A percentile compares a stretch with the other conserved stretches of the same genome.
These are phyloP conservation scores for Colletotrichum sp. DNA, from an alignment of 2,329 filamentous ascomycete species.

Conservation along the genomic window DNA sequence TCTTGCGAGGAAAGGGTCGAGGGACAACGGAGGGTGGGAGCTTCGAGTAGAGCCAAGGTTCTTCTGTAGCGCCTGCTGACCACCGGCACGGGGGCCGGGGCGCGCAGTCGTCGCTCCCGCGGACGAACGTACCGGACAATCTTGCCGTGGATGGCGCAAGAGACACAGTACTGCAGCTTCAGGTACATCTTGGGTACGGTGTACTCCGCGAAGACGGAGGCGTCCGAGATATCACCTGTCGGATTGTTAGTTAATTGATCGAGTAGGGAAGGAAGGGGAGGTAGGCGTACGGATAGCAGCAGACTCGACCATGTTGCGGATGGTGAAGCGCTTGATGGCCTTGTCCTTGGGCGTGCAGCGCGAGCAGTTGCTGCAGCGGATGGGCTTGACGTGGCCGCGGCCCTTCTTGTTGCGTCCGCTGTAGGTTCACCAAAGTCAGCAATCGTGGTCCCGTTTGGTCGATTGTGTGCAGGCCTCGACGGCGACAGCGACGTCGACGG, in stretches of 20 bases:
- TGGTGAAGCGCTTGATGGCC: slow-evolving; percentile 99
- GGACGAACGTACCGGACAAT: slow-evolving; percentile 94
- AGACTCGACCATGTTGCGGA: slow-evolving; percentile 99
- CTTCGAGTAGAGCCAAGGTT: slow-evolving; percentile 61
- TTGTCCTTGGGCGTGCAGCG: slow-evolving; percentile 98
- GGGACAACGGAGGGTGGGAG: background rate
- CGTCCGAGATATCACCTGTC: slow-evolving; percentile 99
- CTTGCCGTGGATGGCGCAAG: slow-evolving; percentile 99
- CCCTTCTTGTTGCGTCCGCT: slow-evolving; percentile 99
- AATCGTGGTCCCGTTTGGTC: background rate
- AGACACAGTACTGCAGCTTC: slow-evolving; percentile 99
- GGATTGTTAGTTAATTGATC: slow-evolving; percentile 5
- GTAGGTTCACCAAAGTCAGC: slow-evolving; percentile 30
- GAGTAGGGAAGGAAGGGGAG: background rate
- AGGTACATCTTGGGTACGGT: slow-evolving; percentile 99
- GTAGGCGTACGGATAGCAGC: slow-evolving; percentile 92
- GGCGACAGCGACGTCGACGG: background rate
- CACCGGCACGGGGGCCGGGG: slow-evolving; percentile 19
- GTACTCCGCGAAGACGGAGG: slow-evolving; percentile 99
- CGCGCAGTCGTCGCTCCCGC: slow-evolving; percentile 64
- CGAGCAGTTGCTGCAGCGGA: slow-evolving; percentile 78
- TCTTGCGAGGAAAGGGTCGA: background rate
- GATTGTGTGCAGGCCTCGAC: background rate
- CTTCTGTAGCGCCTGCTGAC: slow-evolving; percentile 58
- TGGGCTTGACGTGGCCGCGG: slow-evolving; percentile 99